These are phyloP conservation scores for Cryptosporidium tyzzeri DNA, from an alignment of 169 alveolate genomes.

Conservation along the genomic window DNA sequence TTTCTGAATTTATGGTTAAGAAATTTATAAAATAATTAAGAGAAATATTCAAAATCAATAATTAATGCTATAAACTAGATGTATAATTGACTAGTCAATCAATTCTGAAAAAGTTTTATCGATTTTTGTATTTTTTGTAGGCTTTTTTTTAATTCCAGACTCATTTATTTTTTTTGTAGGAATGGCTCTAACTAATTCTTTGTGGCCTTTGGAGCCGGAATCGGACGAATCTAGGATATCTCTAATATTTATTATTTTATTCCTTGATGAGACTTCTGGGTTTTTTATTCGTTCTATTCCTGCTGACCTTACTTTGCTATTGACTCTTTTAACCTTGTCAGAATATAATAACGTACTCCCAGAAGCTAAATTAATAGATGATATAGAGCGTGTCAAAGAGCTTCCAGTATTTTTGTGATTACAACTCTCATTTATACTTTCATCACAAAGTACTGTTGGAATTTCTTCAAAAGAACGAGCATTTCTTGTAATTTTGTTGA, in stretches of 20 bases:
- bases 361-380: background rate
- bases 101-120: background rate
- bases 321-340: background rate
- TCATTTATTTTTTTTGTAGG: background rate
- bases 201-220: background rate
- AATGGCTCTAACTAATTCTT: background rate
- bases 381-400: background rate
- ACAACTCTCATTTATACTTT: background rate
- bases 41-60: background rate
- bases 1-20: background rate
- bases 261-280: background rate
- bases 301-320: background rate
- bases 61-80: background rate
- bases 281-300: background rate
- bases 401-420: background rate
- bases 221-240: background rate
- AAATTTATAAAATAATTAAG: background rate
- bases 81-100: background rate
- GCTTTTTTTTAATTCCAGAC: background rate
- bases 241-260: background rate
- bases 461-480: background rate
- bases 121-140: background rate
- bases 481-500: background rate
- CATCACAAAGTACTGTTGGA: slow-evolving; percentile 39
- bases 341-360: background rate